A percentile compares a stretch with the other conserved stretches of the same genome.
These are phyloP conservation scores for Epicoccum nigrum DNA, from an alignment of 2,329 filamentous ascomycete species.

Conservation along the genomic window DNA sequence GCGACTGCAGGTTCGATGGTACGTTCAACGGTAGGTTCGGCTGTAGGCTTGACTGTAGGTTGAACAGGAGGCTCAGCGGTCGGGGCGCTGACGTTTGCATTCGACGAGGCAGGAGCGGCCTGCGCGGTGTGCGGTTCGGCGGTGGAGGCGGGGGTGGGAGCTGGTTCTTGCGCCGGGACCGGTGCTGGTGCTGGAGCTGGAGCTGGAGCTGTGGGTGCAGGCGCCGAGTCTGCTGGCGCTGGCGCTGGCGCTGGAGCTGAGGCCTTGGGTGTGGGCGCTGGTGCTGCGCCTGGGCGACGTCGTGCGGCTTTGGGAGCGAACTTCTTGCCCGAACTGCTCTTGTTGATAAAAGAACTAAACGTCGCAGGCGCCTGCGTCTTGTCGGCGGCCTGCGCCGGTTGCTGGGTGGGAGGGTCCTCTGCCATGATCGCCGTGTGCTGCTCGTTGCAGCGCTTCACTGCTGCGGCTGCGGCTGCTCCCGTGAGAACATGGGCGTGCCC, in stretches of 20 bases:
- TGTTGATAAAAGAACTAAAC: conserved; percentile 42
- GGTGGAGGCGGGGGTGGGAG: conserved; percentile 1
- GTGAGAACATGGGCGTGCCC: too few species aligned
- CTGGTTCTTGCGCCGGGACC: background rate
- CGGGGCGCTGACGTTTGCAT: too few species aligned
- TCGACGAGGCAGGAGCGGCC: background rate
- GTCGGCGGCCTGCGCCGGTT: conserved; percentile 16
- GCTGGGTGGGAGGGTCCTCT: conserved; percentile 22
- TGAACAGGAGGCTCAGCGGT: conserved; percentile 11
- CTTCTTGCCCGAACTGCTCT: conserved; percentile 55
- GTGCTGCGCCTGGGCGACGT: conserved; percentile 48
- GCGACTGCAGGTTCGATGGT: conserved; percentile 18
- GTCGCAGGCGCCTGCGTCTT: conserved; percentile 28
- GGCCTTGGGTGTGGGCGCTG: conserved; percentile 23
- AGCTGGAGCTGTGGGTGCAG: background rate
- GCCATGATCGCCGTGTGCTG: conserved; percentile 29
- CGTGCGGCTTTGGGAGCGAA: conserved; percentile 56
- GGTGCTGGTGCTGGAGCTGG: conserved; percentile 6
- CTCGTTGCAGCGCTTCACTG: background rate
- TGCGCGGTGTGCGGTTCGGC: background rate
- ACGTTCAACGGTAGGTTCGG: conserved; percentile 1
- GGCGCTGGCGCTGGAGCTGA: conserved; percentile 6
- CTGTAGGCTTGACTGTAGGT: too few species aligned
- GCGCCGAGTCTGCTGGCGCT: conserved; percentile 14
- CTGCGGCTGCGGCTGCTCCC: too few species aligned